Conservation (phyloP, 139 green algal species). For the Ettlia oleoabundans region DNA sequence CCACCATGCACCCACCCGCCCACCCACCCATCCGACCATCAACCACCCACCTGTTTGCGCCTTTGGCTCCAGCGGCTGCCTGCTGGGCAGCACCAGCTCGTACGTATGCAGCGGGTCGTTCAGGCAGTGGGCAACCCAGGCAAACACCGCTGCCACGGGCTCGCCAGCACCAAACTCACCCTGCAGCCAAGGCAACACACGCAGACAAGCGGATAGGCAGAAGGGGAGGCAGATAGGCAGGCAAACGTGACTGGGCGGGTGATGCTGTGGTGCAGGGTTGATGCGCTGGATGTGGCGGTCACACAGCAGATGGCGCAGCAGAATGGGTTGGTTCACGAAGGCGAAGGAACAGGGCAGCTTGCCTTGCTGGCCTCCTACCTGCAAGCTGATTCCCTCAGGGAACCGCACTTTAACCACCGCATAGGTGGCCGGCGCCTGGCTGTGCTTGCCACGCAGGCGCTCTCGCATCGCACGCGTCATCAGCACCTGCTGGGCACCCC, state of each 20-base stretch:
- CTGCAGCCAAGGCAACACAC: slow-evolving; percentile 39
- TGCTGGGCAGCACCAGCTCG: slow-evolving; percentile 69
- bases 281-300: no score
- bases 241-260: not conserved
- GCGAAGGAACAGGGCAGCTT: not conserved
- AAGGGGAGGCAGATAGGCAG: not conserved
- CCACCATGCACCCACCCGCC: no score
- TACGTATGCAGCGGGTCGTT: slow-evolving; percentile 58
- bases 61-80: slow-evolving; percentile 27
- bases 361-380: slow-evolving; percentile 61
- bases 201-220: not conserved
- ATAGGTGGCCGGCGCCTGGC: not conserved
- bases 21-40: not conserved
- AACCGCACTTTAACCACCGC: slow-evolving; percentile 64
- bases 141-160: slow-evolving; percentile 60
- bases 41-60: slow-evolving; percentile 9
- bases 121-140: slow-evolving; percentile 73
- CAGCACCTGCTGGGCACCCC: slow-evolving; percentile 57
- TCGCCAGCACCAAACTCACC: slow-evolving; percentile 71
- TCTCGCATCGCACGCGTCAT: slow-evolving; percentile 64
- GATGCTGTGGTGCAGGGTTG: no score
- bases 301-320: not conserved
- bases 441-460: slow-evolving; percentile 11
- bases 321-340: not conserved
- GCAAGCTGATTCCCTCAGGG: slow-evolving; percentile 74